Evolutionary conservation across 768 basidiomycete species (phyloP).

Genomic region (Mrakia hoshinonis): DNA sequence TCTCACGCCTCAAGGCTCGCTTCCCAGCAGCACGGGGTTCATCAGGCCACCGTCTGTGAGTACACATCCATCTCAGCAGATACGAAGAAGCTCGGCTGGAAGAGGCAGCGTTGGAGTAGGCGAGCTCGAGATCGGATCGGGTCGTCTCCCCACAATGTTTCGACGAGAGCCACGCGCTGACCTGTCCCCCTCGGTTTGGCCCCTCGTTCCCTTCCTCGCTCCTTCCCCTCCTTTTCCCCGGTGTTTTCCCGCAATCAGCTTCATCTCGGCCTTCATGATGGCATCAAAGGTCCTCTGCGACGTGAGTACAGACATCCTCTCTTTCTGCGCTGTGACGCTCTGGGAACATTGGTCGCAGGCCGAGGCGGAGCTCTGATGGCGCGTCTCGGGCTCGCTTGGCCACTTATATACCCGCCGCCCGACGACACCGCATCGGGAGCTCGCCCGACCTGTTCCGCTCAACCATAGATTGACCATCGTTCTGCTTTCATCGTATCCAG

Average conservation of each 20-base stretch:
- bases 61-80: no score
- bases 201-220: not conserved
- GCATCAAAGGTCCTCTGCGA: conserved; percentile 62
- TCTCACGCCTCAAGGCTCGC: conserved; percentile 75
- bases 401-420: no score
- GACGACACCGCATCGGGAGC: no score
- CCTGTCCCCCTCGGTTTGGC: not conserved
- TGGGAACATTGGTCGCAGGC: no score
- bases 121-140: no score
- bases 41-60: conserved; percentile 65
- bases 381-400: not conserved
- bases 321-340: no score
- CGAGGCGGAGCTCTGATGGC: no score
- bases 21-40: conserved; percentile 84
- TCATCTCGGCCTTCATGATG: conserved; percentile 55
- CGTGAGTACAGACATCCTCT: not conserved
- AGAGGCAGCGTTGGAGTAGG: no score
- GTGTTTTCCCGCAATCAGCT: not conserved
- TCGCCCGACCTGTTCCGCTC: no score
- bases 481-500: conserved; percentile 25
- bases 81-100: no score
- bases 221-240: not conserved
- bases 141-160: not conserved
- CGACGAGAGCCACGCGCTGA: not conserved
- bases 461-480: no score